Evolutionary conservation across 108 stramenopile genomes (phyloP), one percentile per base, ranked within the genome.

Genomic region (Aurantiochytrium sp.): DNA sequence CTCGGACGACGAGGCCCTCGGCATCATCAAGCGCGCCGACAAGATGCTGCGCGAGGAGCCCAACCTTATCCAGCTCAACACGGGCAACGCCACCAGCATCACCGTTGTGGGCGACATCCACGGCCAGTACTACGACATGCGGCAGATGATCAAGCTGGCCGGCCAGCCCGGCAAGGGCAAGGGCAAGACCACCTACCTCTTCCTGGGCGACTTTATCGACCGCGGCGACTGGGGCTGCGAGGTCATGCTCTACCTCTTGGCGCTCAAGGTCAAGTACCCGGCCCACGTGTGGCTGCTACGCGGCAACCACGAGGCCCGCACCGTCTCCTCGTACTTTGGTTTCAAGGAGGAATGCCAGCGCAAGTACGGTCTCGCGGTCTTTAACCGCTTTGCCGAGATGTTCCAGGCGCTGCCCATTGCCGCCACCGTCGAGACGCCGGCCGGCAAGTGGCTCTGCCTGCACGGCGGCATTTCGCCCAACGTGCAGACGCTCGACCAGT

Each of bases 141-240:
- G 91, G 31, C 89, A 91, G 39, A 88, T 92, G 50, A 87, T 92
- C 32, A 52, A 69, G 48, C 85, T 87, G 54, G 34, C 50, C 22
- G 54, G 88, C 30, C n/a, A 37, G 37, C 34, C 88, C 30, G 85
- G 86, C 30, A 30, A 55, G 27, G 91, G 91, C 21, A 92, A 92
- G 54, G 91, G 91, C 88, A 91, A 92, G 87, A 90, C 89, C 89
- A 52, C 45, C 3, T 93, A 92, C 89, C 68, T 93, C 19, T 93
- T 93, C 87, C 93, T 93, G 85, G 93, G 93, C 4, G 93, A 93
- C 65, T 93, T 92, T 85, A 91, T 93, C 59, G 93, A 93, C 54
- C 90, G 93, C 4, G 93, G 93, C 17, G 68, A 73, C 34, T 55
- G 91, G 21, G 90, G 92, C 5, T 68, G 85, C 30, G 93, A 93